Base-by-base conservation (phyloP, 495 filamentous ascomycete genomes). In the Geoglossum glabrum region DNA sequence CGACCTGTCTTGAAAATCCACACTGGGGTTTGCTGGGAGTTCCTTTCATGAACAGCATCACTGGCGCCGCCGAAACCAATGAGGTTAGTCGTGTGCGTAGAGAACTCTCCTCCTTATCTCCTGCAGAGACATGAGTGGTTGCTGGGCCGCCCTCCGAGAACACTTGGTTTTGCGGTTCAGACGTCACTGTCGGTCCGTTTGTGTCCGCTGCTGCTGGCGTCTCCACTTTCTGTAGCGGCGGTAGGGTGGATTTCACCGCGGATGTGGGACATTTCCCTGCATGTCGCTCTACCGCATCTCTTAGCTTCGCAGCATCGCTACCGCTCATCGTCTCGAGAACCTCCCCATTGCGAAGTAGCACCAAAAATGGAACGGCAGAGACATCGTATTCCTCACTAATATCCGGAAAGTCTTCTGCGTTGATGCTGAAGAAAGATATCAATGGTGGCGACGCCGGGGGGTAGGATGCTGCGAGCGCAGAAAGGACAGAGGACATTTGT, bases 11-110 rank as follows among this genome's bases (percentile, higher is more conserved):
- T 61, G 85, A 92, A 73, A 96, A 98, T 1, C 92, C 92, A 67
- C 92, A 98, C 70, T 96, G 88, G 7, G 92, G 92, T 57, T 80
- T 76, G 62, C 81, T 86, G 0, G 92, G 92, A 1, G 93, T 95
- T 34, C 92, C 86, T 69, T 87, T 88, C 82, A 88, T 87, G 72
- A 98, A 98, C 57, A 98, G 76, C 92, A 97, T 96, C 21, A 97
- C 90, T 3, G 89, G 87, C 30, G 93, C 92, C 3, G 93, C 92
- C 70, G 85, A 92, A 54, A 96, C 89, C 36, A 97, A 74, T 55
- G 88, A 80, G 8, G 67, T 73, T 11, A 99, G 76, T 38, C 92
- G 75, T 60, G 80, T 79, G 61, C 84, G 78, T 36, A 97, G 74
- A 52, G 87, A 85, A 68, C 92, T 85, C 73, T 87, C 85, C 38